Evolutionary conservation across 2,329 filamentous ascomycete genomes (phyloP), one percentile per base, ranked within the genome.

Genomic region (Pestalotiopsis fici): DNA sequence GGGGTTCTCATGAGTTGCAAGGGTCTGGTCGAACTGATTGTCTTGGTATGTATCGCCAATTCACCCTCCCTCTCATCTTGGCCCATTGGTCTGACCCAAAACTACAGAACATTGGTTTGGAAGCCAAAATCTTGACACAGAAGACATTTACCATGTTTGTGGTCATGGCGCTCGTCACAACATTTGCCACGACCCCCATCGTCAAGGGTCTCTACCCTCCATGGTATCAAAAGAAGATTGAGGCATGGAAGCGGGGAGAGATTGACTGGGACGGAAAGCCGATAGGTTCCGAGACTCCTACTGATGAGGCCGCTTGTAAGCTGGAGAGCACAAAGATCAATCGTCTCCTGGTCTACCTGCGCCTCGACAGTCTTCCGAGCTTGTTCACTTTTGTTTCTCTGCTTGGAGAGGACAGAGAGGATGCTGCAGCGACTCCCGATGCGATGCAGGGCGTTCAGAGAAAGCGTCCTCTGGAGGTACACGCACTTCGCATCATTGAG

Each of bases 1-100:
- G 95, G 95, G 15, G 89, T 91, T 18, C 81, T 98, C 74, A 98
- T 98, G 95, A 97, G 93, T 80, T 98, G 95, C 80, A 98, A 98
- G 79, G 95, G 95, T 74, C 85, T 98, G 11, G 95, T 98, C 0
- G 95, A 98, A 78, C 83, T 98, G 64, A 98, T 98, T 77, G 95
- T 98, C n/a, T 79, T 97, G 78, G 93, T 95, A 84, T 81, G 89
- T 76, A 31, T 25, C 59, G n/a, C 65, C 60, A 70, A 39, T 31
- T 62, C 67, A 59, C 70, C 6, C 4, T 3, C 37, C 3, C 5
- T 15, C 35, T 28, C 12, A 11, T 13, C 21, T 55, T 25, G 59
- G 59, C 25, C 35, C 37, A 31, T 59, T 31, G 47, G 69, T 59
- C 66, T 77, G 47, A 72, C 23, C 12, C 12, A 4, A n/a, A 60